Base-by-base conservation (phyloP, 164 flowering plant species). In the Hamamelis virginiana region DNA sequence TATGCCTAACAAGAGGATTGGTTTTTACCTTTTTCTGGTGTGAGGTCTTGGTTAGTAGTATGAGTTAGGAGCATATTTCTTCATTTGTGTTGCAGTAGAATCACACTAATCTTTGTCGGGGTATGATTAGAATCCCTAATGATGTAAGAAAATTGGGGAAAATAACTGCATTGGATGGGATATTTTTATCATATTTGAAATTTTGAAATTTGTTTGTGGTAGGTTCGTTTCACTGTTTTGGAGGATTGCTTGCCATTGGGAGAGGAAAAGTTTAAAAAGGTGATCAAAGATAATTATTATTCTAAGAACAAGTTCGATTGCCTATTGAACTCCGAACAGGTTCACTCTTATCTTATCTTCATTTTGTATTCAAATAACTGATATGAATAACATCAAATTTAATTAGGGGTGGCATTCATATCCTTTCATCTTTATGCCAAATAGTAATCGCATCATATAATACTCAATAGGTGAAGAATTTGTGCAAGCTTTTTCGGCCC, bases 231-330 rank as follows among this genome's bases (percentile, higher is more conserved):
- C 74, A 59, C 70, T 45, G 71, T 83, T 52, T 18, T 77, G 47
- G 76, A 79, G 16, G 87, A 85, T 71, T 85, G 89, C 78, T 55
- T 72, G 65, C 91, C 91, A 9, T 72, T 87, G 72, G 74, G 82
- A 2, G 86, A 82, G 78, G 89, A 82, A 61, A 78, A 78, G 74
- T 85, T 87, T 71, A 87, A 69, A 73, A 67, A 64, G 44, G 86
- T 74, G 19, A 77, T 85, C 59, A 79, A 85, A 71, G 84, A 80
- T 1, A 83, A 83, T 66, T 85, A 85, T 72, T 83, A 64, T 65
- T 62, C 76, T 10, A 80, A 67, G 56, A 83, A 71, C 68, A 85
- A 85, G 69, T 87, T 85, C 65, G 67, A 80, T 45, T 65, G 83
- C 70, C 67, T 74, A 64, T 71, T 87, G 81, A 83, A 55, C 13